A percentile compares a stretch with the other conserved stretches of the same genome.
phyloP scores from a whole-genome alignment of 192 early-diverging fungal genomes.

The Podila horticola region DNA sequence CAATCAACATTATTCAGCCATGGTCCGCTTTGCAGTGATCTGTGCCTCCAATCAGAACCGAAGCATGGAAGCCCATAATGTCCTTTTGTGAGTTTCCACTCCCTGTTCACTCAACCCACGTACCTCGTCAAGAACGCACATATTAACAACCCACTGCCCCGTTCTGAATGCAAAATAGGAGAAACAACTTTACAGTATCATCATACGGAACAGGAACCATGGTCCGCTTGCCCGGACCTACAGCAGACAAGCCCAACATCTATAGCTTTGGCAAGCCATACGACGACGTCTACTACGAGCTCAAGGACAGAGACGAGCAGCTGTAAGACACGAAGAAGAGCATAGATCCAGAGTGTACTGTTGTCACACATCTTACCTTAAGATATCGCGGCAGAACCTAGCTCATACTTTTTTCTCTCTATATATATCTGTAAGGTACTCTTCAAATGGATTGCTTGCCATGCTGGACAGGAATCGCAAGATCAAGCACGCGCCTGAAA shows the following conservation, averaged over 20 bases:
- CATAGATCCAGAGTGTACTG: not conserved
- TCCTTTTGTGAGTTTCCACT: conserved; percentile 63
- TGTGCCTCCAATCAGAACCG: conserved; percentile 98
- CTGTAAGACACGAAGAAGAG: conserved; percentile 57
- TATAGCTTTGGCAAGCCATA: conserved; percentile 96
- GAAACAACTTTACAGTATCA: conserved; percentile 81
- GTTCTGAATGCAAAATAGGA: conserved; percentile 37
- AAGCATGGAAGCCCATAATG: conserved; percentile 95
- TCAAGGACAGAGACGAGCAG: conserved; percentile 71
- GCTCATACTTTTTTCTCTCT: not conserved
- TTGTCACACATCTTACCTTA: too few relatives aligned
- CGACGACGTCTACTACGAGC: conserved; percentile 86
- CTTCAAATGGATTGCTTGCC: conserved; percentile 83
- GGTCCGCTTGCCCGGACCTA: conserved; percentile 90
- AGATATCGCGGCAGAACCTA: not conserved
- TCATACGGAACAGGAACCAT: conserved; percentile 94
- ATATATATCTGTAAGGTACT: conserved; percentile 69
- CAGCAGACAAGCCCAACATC: conserved; percentile 88
- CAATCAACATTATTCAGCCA: conserved; percentile 25
- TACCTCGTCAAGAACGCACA: not conserved
- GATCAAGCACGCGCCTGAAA: conserved; percentile 90
- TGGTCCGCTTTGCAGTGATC: conserved; percentile 91
- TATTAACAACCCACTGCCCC: not conserved
- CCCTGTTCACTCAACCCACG: not conserved
- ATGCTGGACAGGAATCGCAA: conserved; percentile 97